Percentiles rank a stretch among this genome's conserved stretches.
Conservation (phyloP, 495 filamentous ascomycete genomes). For the Xylaria flabelliformis region DNA sequence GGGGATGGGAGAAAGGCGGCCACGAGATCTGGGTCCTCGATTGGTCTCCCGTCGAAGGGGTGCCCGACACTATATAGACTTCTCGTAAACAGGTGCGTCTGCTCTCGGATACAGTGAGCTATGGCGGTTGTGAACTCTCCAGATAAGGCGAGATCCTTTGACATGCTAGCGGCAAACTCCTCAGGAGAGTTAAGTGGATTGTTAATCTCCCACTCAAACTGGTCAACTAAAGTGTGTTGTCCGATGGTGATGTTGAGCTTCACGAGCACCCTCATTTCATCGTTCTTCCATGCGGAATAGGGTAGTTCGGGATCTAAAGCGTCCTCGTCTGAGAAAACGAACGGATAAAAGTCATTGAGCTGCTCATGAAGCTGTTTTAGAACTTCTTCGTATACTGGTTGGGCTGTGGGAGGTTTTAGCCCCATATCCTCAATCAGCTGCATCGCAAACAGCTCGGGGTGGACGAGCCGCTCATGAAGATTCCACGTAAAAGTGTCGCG, state of each 20-base stretch:
- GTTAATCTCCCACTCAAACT: constrained; percentile 99
- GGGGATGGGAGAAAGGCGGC: constrained; percentile 87
- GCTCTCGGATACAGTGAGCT: constrained; percentile 95
- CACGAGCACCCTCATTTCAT: constrained; percentile 95
- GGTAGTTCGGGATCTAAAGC: constrained; percentile 88
- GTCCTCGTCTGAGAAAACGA: constrained; percentile 87
- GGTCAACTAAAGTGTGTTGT: constrained; percentile 90
- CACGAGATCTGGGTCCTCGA: constrained; percentile 89
- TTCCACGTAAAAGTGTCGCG: constrained; percentile 99
- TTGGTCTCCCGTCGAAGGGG: constrained; percentile 90
- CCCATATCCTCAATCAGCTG: constrained; percentile 92
- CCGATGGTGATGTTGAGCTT: constrained; percentile 99
- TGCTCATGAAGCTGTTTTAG: constrained; percentile 85
- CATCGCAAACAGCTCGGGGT: constrained; percentile 80
- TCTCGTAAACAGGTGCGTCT: constrained; percentile 90
- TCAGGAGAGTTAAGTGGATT: constrained; percentile 91
- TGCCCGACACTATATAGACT: constrained; percentile 93
- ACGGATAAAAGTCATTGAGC: constrained; percentile 89
- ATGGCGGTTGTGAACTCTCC: constrained; percentile 98
- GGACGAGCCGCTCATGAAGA: constrained; percentile 84
- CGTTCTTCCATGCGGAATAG: constrained; percentile 94
- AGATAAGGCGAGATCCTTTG: constrained; percentile 86
- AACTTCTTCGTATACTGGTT: constrained; percentile 77
- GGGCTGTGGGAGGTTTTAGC: constrained; percentile 67
- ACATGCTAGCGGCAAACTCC: constrained; percentile 89